phyloP scores from a whole-genome alignment of 805 yeast species.

The Brettanomyces nanus region DNA sequence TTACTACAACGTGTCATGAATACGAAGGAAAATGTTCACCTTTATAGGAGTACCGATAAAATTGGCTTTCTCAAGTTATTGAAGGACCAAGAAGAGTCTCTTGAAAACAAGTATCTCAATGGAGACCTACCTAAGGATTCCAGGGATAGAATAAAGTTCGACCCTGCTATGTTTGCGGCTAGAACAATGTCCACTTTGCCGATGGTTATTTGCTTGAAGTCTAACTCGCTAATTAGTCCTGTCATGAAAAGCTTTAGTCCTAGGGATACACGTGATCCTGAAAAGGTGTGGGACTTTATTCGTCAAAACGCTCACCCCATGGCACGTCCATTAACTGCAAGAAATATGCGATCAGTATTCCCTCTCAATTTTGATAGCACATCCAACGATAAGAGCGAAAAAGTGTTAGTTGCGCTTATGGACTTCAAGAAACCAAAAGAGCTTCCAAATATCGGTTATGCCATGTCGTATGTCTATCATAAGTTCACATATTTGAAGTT shows the following conservation, averaged over 20 bases:
- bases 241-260: conserved; percentile 57
- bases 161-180: conserved; percentile 39
- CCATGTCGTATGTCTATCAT: conserved; percentile 37
- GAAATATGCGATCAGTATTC: conserved; percentile 29
- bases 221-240: conserved; percentile 41
- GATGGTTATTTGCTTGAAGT: conserved; percentile 52
- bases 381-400: conserved; percentile 29
- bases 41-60: conserved; percentile 44
- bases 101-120: conserved; percentile 37
- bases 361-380: conserved; percentile 16
- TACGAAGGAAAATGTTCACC: conserved; percentile 43
- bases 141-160: conserved; percentile 22
- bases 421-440: conserved; percentile 30
- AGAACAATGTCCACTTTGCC: conserved; percentile 54
- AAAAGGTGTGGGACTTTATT: conserved; percentile 43
- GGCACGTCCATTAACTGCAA: conserved; percentile 42
- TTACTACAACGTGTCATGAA: conserved; percentile 52
- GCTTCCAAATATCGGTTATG: conserved; percentile 14
- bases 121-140: conserved; percentile 19
- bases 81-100: conserved; percentile 31
- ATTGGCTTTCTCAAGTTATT: conserved; percentile 30
- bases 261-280: conserved; percentile 48
- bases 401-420: conserved; percentile 40
- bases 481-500: conserved; percentile 32
- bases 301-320: conserved; percentile 41